Evolutionary conservation across 2,329 filamentous ascomycete genomes (phyloP), one percentile per base, ranked within the genome.

Genomic region (Claviceps paspali): DNA sequence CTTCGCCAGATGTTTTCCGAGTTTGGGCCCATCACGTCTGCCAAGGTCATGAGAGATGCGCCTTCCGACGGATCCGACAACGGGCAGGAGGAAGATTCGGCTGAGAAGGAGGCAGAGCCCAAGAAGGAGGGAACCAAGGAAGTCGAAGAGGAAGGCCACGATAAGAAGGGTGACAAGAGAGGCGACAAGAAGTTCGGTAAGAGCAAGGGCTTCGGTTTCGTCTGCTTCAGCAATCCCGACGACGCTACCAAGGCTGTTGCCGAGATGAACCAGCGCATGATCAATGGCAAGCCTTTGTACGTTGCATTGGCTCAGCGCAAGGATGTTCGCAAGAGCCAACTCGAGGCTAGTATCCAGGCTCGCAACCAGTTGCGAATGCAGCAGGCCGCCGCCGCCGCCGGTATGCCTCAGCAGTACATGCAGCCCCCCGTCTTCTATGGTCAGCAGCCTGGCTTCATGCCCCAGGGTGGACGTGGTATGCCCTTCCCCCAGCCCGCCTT

Each of bases 251-350:
- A 96, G 77, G 91, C 91, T 47, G 88, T 98, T 47, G 86, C 87
- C 43, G 91, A 98, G 65, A 95, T 96, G 85, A 98, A 98, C 73
- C 88, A 96, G 73, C 86, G 91, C 63, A 98, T 98, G 91, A 73
- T 96, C 50, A 82, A 87, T 61, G 76, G 75, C 67, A 98, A 98
- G 78, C 91, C 91, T 40, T 73, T 98, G 43, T 98, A 98, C 58
- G 91, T 98, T 53, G 91, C 91, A 52, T 76, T 98, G 47, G 91
- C 91, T 47, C 91, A 98, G 73, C 88, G 91, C 67, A 98, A 98
- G 78, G 91, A 98, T 65, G 88, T 98, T 54, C 87, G 91, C 65
- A 94, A 95, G 77, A 94, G 79, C 69, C 91, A 96, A 72, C 84
- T 98, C 51, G 91, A 98, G 72, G 88, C 88, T 53, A 95, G 85